phyloP scores from a whole-genome alignment of 805 yeast genomes.

The Diddensiella transvaalensis region DNA sequence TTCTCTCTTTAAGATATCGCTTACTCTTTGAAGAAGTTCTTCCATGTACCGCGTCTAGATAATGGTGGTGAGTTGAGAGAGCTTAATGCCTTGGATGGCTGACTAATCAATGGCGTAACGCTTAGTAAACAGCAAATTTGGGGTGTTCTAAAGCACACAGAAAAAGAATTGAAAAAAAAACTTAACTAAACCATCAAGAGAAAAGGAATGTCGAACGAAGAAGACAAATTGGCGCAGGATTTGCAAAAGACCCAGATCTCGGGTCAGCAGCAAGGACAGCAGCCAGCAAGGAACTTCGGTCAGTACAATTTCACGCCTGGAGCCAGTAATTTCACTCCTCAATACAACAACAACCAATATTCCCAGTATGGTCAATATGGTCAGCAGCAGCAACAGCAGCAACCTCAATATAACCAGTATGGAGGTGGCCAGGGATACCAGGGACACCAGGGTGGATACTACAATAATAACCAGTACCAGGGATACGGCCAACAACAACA shows the following conservation, averaged over 20 bases:
- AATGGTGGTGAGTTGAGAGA: not conserved
- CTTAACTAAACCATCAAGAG: too few species aligned
- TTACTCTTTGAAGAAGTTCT: conserved; percentile 10
- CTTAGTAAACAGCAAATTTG: too few species aligned
- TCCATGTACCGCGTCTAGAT: conserved; percentile 9
- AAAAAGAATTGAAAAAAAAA: too few species aligned
- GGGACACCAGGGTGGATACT: conserved; percentile 25
- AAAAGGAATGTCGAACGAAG: conserved; percentile 9
- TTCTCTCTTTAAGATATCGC: not conserved
- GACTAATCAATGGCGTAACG: too few species aligned
- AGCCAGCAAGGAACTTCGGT: conserved; percentile 48
- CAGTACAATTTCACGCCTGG: conserved; percentile 28
- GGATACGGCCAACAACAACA: conserved; percentile 11
- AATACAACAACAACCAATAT: conserved; percentile 2
- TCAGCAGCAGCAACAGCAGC: conserved; percentile 13
- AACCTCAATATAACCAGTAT: conserved; percentile 29
- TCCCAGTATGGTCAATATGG: conserved; percentile 24
- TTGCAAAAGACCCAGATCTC: conserved; percentile 29
- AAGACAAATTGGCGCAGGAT: conserved; percentile 18
- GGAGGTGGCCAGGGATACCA: too few species aligned
- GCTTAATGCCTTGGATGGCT: too few species aligned
- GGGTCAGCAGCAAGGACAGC: conserved; percentile 41
- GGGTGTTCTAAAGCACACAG: too few species aligned
- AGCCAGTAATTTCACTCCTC: conserved; percentile 25
- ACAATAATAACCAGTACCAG: conserved; percentile 10